Conservation (phyloP, 805 yeast species). For the Ogataea corticis region DNA sequence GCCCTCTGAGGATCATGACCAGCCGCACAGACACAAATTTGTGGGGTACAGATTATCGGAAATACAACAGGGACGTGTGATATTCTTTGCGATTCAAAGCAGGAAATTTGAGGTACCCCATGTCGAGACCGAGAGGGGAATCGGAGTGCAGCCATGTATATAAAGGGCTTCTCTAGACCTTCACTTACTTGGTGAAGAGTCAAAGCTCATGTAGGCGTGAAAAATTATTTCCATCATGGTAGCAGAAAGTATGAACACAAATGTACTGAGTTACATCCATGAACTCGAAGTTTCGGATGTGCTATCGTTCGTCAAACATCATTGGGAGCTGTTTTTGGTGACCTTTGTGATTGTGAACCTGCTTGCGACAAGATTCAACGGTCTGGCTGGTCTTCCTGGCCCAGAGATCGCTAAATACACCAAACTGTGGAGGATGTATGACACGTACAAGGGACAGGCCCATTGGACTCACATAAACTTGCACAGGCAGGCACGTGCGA, state of each 20-base stretch:
- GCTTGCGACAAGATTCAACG: constrained; percentile 14
- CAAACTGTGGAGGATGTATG: constrained; percentile 16
- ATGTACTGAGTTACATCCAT: constrained; percentile 1
- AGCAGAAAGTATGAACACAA: constrained; percentile 7
- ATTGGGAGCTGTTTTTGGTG: constrained; percentile 11
- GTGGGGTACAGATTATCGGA: background rate
- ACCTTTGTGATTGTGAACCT: constrained; percentile 9
- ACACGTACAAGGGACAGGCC: constrained; percentile 14
- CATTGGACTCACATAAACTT: constrained; percentile 15
- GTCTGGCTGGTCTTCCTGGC: constrained; percentile 14
- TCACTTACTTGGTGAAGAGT: too few relatives aligned
- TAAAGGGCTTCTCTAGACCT: too few relatives aligned
- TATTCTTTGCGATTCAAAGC: background rate
- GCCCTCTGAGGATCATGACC: too few relatives aligned
- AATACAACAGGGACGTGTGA: background rate
- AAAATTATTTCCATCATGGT: background rate
- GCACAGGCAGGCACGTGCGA: constrained; percentile 11
- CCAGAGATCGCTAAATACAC: constrained; percentile 15
- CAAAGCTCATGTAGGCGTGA: too few relatives aligned
- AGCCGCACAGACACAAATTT: background rate
- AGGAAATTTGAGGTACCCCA: too few relatives aligned
- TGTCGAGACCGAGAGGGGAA: too few relatives aligned
- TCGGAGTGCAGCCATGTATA: too few relatives aligned
- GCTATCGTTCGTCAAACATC: constrained; percentile 1
- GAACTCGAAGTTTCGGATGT: constrained; percentile 4